A percentile compares a stretch with the other conserved stretches of the same genome.
Conservation (phyloP, 2,329 filamentous ascomycete species). For the Microdochium trichocladiopsis region DNA sequence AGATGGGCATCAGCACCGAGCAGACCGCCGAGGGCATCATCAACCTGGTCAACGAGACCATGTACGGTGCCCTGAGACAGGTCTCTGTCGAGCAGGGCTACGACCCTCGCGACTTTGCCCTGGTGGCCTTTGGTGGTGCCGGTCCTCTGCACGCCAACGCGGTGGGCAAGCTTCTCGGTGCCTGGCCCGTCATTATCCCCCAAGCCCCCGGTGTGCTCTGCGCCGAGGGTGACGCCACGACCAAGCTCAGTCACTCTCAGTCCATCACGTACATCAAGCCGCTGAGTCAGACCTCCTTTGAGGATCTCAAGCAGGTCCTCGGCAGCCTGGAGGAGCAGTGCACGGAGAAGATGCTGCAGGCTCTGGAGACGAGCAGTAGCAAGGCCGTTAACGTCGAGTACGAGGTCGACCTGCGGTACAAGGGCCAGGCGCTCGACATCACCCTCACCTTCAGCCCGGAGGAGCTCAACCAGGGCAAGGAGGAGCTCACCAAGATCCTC, state of each 20-base stretch:
- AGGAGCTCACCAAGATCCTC: slow-evolving; percentile 20
- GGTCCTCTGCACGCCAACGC: slow-evolving; percentile 44
- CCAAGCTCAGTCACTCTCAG: slow-evolving; percentile 38
- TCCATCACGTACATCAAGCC: slow-evolving; percentile 36
- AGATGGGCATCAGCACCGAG: slow-evolving; percentile 33
- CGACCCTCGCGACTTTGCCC: slow-evolving; percentile 40
- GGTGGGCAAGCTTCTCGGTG: slow-evolving; percentile 35
- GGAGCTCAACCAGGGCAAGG: slow-evolving; percentile 21
- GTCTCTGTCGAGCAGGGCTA: slow-evolving; percentile 45
- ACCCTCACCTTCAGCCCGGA: slow-evolving; percentile 23
- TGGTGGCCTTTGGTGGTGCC: slow-evolving; percentile 42
- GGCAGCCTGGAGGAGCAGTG: slow-evolving; percentile 26
- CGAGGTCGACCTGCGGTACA: slow-evolving; percentile 38
- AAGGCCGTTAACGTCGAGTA: slow-evolving; percentile 24
- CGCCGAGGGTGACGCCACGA: slow-evolving; percentile 40
- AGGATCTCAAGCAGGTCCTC: slow-evolving; percentile 24
- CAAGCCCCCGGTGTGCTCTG: slow-evolving; percentile 41
- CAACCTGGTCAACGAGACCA: slow-evolving; percentile 40
- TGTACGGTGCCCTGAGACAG: slow-evolving; percentile 40
- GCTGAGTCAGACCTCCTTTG: slow-evolving; percentile 24
- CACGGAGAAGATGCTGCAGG: slow-evolving; percentile 26
- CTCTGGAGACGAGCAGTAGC: slow-evolving; percentile 19
- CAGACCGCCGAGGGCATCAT: slow-evolving; percentile 40
- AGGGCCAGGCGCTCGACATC: slow-evolving; percentile 33
- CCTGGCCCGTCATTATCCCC: slow-evolving; percentile 45